Conservation (phyloP, 169 alveolate species). For the Plasmodium reichenowi region DNA sequence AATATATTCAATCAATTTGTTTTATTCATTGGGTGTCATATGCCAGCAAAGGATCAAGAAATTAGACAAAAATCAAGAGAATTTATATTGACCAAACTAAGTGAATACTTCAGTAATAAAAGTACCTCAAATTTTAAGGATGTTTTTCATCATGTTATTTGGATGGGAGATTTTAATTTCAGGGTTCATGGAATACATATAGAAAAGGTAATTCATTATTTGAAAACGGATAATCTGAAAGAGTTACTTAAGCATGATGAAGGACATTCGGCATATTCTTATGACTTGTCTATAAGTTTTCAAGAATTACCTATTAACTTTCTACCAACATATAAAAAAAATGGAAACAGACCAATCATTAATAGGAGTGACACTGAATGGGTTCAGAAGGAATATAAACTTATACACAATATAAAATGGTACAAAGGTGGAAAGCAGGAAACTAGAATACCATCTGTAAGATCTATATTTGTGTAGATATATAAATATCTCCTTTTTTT, state of each 20-base stretch:
- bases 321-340: constrained; percentile 89
- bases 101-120: constrained; percentile 81
- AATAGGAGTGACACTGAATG: constrained; percentile 79
- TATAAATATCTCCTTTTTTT: background rate
- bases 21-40: constrained; percentile 89
- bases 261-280: constrained; percentile 29
- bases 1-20: constrained; percentile 80
- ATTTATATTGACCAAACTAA: constrained; percentile 77
- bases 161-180: constrained; percentile 92
- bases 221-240: constrained; percentile 54
- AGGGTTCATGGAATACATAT: constrained; percentile 75
- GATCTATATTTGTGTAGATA: background rate
- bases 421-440: constrained; percentile 85
- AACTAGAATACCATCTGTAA: constrained; percentile 86
- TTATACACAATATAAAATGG: constrained; percentile 85
- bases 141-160: constrained; percentile 90
- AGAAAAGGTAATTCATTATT: constrained; percentile 72
- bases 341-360: constrained; percentile 85
- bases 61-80: constrained; percentile 83
- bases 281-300: constrained; percentile 79
- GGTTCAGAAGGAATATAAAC: constrained; percentile 86
- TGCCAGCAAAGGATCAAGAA: constrained; percentile 86
- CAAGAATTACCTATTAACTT: constrained; percentile 85
- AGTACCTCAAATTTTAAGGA: constrained; percentile 81
- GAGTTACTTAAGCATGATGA: constrained; percentile 70